Evolutionary conservation across 257 asterid species (phyloP), one percentile per base, ranked within the genome.

Genomic region (Capsicum rhomboideum): DNA sequence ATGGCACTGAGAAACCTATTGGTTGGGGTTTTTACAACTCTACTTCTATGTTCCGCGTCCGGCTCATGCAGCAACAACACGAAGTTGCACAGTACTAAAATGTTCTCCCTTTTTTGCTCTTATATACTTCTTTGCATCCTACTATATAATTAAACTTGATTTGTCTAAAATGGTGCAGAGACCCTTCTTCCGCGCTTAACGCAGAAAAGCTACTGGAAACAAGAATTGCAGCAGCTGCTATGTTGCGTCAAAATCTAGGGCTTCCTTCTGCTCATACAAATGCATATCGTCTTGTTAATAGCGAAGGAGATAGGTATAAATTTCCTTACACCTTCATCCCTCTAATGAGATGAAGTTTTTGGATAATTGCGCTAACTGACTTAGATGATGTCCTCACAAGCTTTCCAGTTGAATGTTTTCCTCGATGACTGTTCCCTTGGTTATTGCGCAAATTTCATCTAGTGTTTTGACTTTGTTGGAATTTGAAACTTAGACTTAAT

Each of bases 1-100:
- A 96, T 75, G 99, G 98, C 40, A 78, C 96, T 1, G 94, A 91
- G 85, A 96, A 92, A 82, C 97, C 99, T 11, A 94, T 96, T 85
- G 99, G 94, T 63, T 94, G 98, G 99, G 99, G 98, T n/a, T 85
- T 94, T 66, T 96, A 93, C 88, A 96, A 94, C 84, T 94, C 98
- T 8, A 94, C 87, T 87, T 96, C 99, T 69, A 96, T 96, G 99
- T 96, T 96, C 56, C 95, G 97, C 29, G 99, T 94, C 74, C 96
- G 97, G 14, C 97, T 96, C 74, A 96, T 96, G 99, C 99, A 94
- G 83, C 88, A 92, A 16, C 96, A 94, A 87, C 97, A 93, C 75
- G 99, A 96, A 88, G 92, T 97, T 23, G 80, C 94, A n/a, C 84
- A 89, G 99, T 96, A 86, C 37, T 72, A 42, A 34, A 34, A 34